Conservation (phyloP, 345 rosid genomes). For the Gossypium longicalyx region DNA sequence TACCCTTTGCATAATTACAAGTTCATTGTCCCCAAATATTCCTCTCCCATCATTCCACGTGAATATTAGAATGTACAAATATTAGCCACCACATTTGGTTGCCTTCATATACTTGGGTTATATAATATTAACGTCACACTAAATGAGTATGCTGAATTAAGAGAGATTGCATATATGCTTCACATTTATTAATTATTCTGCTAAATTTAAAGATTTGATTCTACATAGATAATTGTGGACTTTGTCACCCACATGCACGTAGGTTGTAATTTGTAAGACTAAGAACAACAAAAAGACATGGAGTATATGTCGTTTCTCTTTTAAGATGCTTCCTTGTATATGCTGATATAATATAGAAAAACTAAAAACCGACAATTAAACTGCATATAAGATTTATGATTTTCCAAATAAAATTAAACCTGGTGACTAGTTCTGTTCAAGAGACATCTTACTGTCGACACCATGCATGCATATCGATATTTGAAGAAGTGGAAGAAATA, state of each 20-base stretch:
- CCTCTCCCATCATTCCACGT: background rate
- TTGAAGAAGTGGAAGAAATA: background rate
- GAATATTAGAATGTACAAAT: background rate
- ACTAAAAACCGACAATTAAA: no score
- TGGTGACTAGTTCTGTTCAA: background rate
- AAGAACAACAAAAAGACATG: background rate
- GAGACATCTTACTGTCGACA: no score
- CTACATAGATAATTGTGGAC: background rate
- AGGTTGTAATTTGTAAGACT: background rate
- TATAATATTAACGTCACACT: no score
- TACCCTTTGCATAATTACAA: background rate
- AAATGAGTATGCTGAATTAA: background rate
- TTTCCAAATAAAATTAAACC: background rate
- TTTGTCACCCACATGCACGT: background rate
- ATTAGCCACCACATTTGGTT: background rate
- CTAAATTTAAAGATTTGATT: background rate
- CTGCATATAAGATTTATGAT: background rate
- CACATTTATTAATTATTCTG: background rate
- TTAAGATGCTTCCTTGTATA: no score
- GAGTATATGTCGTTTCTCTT: background rate
- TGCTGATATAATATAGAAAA: no score
- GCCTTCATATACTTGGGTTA: background rate
- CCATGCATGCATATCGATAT: no score
- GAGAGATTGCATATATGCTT: background rate
- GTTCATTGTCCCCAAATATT: conserved; percentile 6